Percentiles rank a stretch among this genome's conserved stretches.
Evolutionary conservation across 257 asterid genomes (phyloP).

Genomic region (Lithospermum erythrorhizon): DNA sequence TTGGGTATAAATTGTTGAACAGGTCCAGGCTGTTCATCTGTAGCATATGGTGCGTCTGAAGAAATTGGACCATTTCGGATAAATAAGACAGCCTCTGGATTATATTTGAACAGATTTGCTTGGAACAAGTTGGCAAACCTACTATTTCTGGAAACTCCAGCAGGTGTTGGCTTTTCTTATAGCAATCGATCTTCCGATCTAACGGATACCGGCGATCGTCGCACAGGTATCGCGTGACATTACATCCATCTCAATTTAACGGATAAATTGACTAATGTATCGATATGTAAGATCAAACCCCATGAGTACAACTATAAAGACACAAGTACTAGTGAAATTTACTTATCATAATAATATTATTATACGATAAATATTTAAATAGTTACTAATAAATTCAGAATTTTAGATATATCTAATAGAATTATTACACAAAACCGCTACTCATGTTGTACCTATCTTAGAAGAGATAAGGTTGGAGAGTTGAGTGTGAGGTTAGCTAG

Average conservation of each 20-base stretch:
- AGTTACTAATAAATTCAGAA: too few species aligned
- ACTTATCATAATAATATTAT: too few species aligned
- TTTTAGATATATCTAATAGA: too few species aligned
- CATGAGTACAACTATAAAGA: too few species aligned
- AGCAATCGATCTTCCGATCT: conserved; percentile 74
- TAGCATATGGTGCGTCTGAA: conserved; percentile 97
- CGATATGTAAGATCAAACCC: neutral
- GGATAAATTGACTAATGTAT: too few species aligned
- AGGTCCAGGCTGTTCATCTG: conserved; percentile 98
- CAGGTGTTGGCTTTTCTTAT: conserved; percentile 92
- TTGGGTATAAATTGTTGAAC: neutral
- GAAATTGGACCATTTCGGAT: conserved; percentile 88
- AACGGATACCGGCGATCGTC: conserved; percentile 68
- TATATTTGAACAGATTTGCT: conserved; percentile 62
- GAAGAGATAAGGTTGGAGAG: too few species aligned
- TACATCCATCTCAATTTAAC: too few species aligned
- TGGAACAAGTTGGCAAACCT: conserved; percentile 84
- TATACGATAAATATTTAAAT: too few species aligned
- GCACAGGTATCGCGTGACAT: conserved; percentile 41
- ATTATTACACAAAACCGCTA: too few species aligned
- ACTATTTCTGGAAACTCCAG: conserved; percentile 81
- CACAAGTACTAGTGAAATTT: too few species aligned
- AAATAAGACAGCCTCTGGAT: conserved; percentile 44
- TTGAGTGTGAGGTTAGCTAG: neutral
- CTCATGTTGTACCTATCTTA: too few species aligned